A percentile compares a stretch with the other conserved stretches of the same genome.
phyloP scores from a whole-genome alignment of 306 rosid species.

The Hippophae rhamnoides region DNA sequence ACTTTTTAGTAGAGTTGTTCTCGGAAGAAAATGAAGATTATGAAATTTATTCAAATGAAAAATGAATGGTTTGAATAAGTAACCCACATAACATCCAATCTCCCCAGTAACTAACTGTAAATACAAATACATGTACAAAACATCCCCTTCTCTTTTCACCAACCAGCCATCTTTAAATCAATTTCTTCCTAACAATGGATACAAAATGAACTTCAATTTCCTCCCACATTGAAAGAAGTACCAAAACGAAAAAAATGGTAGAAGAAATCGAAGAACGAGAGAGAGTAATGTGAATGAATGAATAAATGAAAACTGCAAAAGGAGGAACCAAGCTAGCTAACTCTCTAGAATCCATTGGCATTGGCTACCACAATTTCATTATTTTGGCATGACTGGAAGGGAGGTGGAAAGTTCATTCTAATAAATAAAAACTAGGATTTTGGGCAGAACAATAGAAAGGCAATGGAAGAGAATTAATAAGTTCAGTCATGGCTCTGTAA shows the following conservation, averaged over 20 bases:
- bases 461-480: slow-evolving; percentile 19
- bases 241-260: background rate
- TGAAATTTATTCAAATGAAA: no score
- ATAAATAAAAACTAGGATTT: slow-evolving; percentile 9
- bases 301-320: slow-evolving; percentile 60
- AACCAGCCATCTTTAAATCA: no score
- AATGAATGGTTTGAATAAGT: no score
- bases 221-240: no score
- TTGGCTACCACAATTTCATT: slow-evolving; percentile 54
- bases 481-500: slow-evolving; percentile 35
- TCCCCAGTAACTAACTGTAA: no score
- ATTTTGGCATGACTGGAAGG: slow-evolving; percentile 29
- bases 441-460: slow-evolving; percentile 2
- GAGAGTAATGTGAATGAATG: slow-evolving; percentile 87
- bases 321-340: slow-evolving; percentile 51
- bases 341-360: slow-evolving; percentile 50
- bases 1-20: no score
- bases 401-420: slow-evolving; percentile 26
- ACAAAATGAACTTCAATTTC: background rate
- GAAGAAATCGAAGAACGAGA: slow-evolving; percentile 45
- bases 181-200: background rate
- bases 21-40: no score
- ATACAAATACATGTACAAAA: no score
- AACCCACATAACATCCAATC: no score
- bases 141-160: no score